Evolutionary conservation across 2,329 filamentous ascomycete genomes (phyloP).

Genomic region (Pseudocercospora musae): DNA sequence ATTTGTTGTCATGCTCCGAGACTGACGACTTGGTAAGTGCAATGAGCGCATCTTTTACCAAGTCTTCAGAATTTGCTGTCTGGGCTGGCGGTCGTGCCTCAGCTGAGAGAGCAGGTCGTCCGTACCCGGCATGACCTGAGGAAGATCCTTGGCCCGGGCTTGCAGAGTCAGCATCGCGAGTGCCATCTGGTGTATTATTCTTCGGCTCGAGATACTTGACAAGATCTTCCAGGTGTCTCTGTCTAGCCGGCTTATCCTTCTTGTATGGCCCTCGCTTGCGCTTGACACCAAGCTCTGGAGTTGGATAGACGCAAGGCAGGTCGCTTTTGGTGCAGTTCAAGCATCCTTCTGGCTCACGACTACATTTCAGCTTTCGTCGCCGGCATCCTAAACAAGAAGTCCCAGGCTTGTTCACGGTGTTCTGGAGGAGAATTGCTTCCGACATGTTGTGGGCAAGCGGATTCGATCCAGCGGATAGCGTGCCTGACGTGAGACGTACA

Average conservation of each 20-base stretch:
- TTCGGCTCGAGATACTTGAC: conserved; percentile 29
- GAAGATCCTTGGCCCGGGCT: conserved; percentile 15
- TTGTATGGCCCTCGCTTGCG: conserved; percentile 33
- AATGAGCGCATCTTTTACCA: conserved; percentile 30
- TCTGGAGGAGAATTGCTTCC: conserved; percentile 18
- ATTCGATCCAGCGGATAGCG: background rate
- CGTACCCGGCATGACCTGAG: background rate
- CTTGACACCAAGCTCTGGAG: conserved; percentile 27
- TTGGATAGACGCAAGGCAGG: conserved; percentile 29
- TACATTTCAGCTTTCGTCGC: conserved; percentile 30
- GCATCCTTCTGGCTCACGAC: conserved; percentile 27
- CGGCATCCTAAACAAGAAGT: conserved; percentile 31
- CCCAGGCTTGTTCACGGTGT: conserved; percentile 27
- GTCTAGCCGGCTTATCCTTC: conserved; percentile 29
- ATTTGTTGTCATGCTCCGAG: conserved; percentile 19
- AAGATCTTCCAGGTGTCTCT: conserved; percentile 31
- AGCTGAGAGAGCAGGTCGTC: background rate
- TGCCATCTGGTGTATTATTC: conserved; percentile 2
- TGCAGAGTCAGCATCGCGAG: background rate
- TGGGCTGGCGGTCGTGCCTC: conserved; percentile 5
- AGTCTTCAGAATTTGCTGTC: conserved; percentile 18
- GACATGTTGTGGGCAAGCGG: conserved; percentile 9
- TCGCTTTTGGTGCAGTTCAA: conserved; percentile 28
- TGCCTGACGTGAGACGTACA: background rate
- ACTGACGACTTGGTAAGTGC: conserved; percentile 27